These are phyloP conservation scores for Sugiyamaella pinicola DNA, from an alignment of 1,139 yeast genomes.

Conservation along the genomic window DNA sequence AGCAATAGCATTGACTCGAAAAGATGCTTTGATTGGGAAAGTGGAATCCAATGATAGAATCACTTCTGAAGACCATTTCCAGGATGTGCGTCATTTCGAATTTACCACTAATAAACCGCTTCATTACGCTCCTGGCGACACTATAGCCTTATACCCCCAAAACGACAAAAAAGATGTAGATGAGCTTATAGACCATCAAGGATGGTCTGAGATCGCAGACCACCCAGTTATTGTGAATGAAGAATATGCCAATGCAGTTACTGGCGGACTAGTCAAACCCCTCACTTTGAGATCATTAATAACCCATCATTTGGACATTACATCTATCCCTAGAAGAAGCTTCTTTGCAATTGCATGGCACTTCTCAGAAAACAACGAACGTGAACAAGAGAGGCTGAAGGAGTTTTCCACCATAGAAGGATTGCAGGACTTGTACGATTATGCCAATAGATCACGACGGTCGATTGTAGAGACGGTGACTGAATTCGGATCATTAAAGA, in stretches of 20 bases:
- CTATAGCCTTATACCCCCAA: slow-evolving; percentile 71
- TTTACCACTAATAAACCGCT: slow-evolving; percentile 43
- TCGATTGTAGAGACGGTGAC: slow-evolving; percentile 79
- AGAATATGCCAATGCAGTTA: slow-evolving; percentile 39
- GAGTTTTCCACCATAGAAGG: slow-evolving; percentile 71
- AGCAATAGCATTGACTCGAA: slow-evolving; percentile 39
- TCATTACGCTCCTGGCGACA: slow-evolving; percentile 73
- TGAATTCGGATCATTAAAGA: slow-evolving; percentile 72
- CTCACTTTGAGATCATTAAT: slow-evolving; percentile 71
- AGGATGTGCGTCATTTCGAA: slow-evolving; percentile 75
- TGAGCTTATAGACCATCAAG: slow-evolving; percentile 64
- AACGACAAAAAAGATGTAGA: slow-evolving; percentile 70
- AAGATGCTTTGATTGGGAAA: slow-evolving; percentile 45
- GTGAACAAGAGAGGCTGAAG: slow-evolving; percentile 72
- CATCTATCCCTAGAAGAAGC: slow-evolving; percentile 79
- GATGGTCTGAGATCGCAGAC: slow-evolving; percentile 75
- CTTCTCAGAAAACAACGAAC: slow-evolving; percentile 61
- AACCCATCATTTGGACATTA: slow-evolving; percentile 77
- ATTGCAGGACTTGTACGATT: slow-evolving; percentile 77
- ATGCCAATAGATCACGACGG: slow-evolving; percentile 88
- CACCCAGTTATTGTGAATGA: slow-evolving; percentile 40
- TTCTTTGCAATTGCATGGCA: slow-evolving; percentile 69
- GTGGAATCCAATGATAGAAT: slow-evolving; percentile 57
- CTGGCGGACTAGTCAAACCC: slow-evolving; percentile 61
- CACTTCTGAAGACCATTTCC: slow-evolving; percentile 75